A percentile compares a stretch with the other conserved stretches of the same genome.
Conservation (phyloP, 163 green algal species). For the Scenedesmus sp. region DNA sequence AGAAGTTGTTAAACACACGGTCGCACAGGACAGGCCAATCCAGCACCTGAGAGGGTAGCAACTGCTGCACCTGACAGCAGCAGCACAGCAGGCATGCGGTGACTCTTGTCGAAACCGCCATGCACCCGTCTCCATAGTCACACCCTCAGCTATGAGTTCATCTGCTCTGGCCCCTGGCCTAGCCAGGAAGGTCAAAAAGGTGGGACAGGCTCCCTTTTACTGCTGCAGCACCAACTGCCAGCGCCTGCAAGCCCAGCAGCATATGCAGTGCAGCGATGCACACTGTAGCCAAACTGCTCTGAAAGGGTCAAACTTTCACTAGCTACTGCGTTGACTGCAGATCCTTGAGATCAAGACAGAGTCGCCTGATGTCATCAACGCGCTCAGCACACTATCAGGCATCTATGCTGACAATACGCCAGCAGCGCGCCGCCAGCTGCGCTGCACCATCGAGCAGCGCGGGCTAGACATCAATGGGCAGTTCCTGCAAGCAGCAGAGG, state of each 20-base stretch:
- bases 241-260: not conserved
- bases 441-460: slow-evolving; percentile 84
- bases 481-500: slow-evolving; percentile 82
- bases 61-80: slow-evolving; percentile 13
- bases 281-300: not conserved
- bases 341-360: slow-evolving; percentile 90
- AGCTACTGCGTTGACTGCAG: slow-evolving; percentile 56
- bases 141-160: not conserved
- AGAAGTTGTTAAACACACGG: too few relatives aligned
- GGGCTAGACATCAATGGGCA: slow-evolving; percentile 81
- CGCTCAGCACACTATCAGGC: slow-evolving; percentile 82
- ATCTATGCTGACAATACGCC: slow-evolving; percentile 81
- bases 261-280: not conserved
- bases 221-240: not conserved
- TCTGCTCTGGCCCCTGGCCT: slow-evolving; percentile 74
- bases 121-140: not conserved
- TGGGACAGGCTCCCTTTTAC: slow-evolving; percentile 4
- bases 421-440: slow-evolving; percentile 71
- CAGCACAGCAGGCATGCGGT: not conserved
- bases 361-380: slow-evolving; percentile 83
- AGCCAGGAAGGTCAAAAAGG: slow-evolving; percentile 89
- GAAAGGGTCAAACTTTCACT: too few relatives aligned
- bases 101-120: not conserved
- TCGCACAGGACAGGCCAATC: not conserved
- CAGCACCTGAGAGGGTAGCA: not conserved